Base-by-base conservation (phyloP, 306 rosid genomes). In the Prosopis cineraria region DNA sequence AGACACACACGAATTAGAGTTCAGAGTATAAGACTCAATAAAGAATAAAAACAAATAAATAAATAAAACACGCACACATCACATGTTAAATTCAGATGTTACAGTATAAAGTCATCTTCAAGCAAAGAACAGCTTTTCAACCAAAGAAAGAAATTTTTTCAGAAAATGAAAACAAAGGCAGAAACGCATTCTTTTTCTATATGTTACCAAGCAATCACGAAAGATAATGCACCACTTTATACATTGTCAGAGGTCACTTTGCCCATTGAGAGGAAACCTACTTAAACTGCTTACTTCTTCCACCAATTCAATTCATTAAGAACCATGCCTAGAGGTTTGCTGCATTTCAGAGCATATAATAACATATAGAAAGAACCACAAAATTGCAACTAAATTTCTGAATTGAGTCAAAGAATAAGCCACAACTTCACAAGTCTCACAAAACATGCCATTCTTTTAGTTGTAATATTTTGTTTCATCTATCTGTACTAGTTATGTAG, bases 81-180 rank as follows among this genome's bases (percentile, higher is more conserved):
- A 48, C 12, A 55, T 9, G 2, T 34, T 33, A 34, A 19, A 36
- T 34, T 65, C 67, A 60, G 67, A 60, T 60, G 41, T 63, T 64
- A 59, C 0, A 62, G 36, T 7, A 30, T 62, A 70, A 36, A 75
- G 7, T 69, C 25, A 52, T 30, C 53, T 36, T 3, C 37, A 41
- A 33, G 31, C 66, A 71, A 71, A 62, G 70, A 9, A 45, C 0
- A 16, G 19, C 64, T 45, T 52, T n/a, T 63, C 16, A 63, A 25
- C 81, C 73, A 70, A 70, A 70, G 62, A 81, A 76, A 69, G 20
- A 58, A 31, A 63, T 7, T 33, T 20, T 71, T 29, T 76, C 52
- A 50, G 43, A 37, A 7, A 64, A 7, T 16, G 10, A 17, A 62
- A 62, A 63, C 16, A 45, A 72, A 50, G 68, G 40, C 24, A 44